These are phyloP conservation scores for Trichoderma sp. DNA, from an alignment of 2,329 filamentous ascomycete species.

Conservation along the genomic window DNA sequence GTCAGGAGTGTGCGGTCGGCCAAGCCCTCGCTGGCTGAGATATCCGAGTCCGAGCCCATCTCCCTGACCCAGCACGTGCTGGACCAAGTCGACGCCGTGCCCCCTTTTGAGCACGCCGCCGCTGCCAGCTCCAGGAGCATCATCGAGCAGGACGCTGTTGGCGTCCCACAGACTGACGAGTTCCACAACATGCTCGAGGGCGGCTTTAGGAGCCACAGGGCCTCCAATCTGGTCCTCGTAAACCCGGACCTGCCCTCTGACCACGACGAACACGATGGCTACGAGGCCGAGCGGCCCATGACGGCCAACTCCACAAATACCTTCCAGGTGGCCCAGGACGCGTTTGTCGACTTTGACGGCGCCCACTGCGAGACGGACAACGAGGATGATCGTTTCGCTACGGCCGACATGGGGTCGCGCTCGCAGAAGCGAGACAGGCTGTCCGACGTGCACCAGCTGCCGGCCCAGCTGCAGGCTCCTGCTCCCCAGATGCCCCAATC, in stretches of 20 bases:
- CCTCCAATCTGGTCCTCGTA: conserved; percentile 14
- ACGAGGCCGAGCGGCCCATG: conserved; percentile 27
- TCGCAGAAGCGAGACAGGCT: conserved; percentile 20
- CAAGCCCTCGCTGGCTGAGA: conserved; percentile 53
- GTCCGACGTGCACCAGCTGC: not conserved
- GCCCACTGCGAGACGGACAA: conserved; percentile 65
- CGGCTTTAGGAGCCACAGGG: conserved; percentile 16
- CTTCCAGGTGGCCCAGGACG: conserved; percentile 61
- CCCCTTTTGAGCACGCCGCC: conserved; percentile 35
- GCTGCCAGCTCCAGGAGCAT: conserved; percentile 19
- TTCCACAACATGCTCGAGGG: conserved; percentile 36
- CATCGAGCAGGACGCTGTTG: conserved; percentile 35
- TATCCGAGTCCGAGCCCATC: conserved; percentile 55
- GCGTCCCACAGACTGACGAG: conserved; percentile 31
- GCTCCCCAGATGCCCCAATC: not conserved
- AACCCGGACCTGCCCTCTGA: conserved; percentile 15
- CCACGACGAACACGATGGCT: conserved; percentile 22
- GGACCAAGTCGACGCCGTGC: conserved; percentile 50
- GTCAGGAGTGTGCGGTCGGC: conserved; percentile 49
- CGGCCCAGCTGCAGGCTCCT: not conserved
- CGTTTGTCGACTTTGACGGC: conserved; percentile 80
- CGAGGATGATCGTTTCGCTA: conserved; percentile 25
- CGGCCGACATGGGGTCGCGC: conserved; percentile 6
- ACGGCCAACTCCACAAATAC: conserved; percentile 59
- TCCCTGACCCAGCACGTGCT: conserved; percentile 50